Conservation (phyloP, 768 basidiomycete species). For the Hygrophoropsis aurantiaca region DNA sequence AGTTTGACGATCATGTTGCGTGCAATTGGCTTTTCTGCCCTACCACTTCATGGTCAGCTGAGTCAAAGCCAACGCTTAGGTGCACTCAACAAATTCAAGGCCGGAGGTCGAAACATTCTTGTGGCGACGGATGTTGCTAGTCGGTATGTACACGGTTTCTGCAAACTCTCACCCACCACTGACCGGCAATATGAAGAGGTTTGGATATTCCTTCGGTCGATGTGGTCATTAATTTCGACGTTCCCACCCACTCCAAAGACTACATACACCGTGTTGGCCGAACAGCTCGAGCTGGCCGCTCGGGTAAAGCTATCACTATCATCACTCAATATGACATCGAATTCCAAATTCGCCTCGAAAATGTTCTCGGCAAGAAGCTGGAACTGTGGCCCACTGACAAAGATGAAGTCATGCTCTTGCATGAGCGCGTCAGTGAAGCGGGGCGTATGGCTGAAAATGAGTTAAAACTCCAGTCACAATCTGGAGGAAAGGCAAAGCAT, state of each 20-base stretch:
- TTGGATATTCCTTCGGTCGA: constrained; percentile 96
- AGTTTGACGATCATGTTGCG: constrained; percentile 89
- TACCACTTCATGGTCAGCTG: constrained; percentile 94
- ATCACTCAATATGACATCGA: constrained; percentile 99
- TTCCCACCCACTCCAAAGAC: constrained; percentile 97
- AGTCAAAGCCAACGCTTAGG: constrained; percentile 92
- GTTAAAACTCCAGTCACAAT: constrained; percentile 70
- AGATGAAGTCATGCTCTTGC: constrained; percentile 83
- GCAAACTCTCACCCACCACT: background rate
- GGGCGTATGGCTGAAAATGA: constrained; percentile 74
- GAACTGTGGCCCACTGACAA: constrained; percentile 82
- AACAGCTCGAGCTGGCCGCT: constrained; percentile 94
- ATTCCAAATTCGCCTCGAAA: constrained; percentile 91
- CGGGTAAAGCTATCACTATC: constrained; percentile 93
- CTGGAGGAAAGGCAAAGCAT: constrained; percentile 51
- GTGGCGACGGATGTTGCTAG: constrained; percentile 98
- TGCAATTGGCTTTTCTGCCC: constrained; percentile 88
- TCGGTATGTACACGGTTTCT: constrained; percentile 49
- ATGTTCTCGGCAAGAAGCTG: constrained; percentile 90
- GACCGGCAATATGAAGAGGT: constrained; percentile 49
- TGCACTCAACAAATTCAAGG: constrained; percentile 92
- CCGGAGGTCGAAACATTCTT: constrained; percentile 85
- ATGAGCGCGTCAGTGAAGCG: constrained; percentile 89
- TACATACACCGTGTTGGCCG: constrained; percentile 98
- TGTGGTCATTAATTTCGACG: constrained; percentile 95